Conservation (phyloP, 2,329 filamentous ascomycete species). For the Venturia asperata region DNA sequence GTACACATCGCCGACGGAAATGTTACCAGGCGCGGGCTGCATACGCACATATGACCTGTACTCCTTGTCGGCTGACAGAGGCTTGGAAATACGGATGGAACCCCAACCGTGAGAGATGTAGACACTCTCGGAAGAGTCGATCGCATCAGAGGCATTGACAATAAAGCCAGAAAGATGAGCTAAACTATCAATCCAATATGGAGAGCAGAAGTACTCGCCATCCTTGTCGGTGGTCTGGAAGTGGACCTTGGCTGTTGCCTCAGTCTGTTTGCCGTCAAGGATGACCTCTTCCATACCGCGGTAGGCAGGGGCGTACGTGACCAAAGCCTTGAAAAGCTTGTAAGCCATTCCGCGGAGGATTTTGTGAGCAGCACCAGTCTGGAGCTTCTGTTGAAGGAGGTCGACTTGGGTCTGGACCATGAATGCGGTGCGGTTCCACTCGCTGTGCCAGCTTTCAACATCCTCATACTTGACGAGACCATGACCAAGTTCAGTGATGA, state of each 20-base stretch:
- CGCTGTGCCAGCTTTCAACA: constrained; percentile 52
- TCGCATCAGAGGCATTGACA: constrained; percentile 52
- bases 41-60: constrained; percentile 58
- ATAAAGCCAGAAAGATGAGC: constrained; percentile 54
- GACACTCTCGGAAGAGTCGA: constrained; percentile 52
- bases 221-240: constrained; percentile 49
- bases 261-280: constrained; percentile 48
- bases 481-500: constrained; percentile 54
- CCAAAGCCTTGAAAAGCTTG: constrained; percentile 59
- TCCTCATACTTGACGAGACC: constrained; percentile 57
- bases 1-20: constrained; percentile 54
- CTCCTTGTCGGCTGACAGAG: constrained; percentile 44
- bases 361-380: constrained; percentile 61
- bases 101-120: constrained; percentile 58
- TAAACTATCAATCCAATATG: constrained; percentile 54
- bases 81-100: constrained; percentile 50
- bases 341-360: constrained; percentile 70
- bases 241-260: constrained; percentile 48
- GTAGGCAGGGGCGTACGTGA: constrained; percentile 51
- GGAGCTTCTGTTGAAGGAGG: constrained; percentile 60
- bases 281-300: constrained; percentile 54
- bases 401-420: constrained; percentile 51
- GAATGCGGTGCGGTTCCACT: constrained; percentile 60
- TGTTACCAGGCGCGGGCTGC: constrained; percentile 49
- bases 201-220: constrained; percentile 51